Percentiles rank a stretch among this genome's conserved stretches.
phyloP scores from a whole-genome alignment of 352 stramenopile genomes.

The Phytophthora nicotianae region DNA sequence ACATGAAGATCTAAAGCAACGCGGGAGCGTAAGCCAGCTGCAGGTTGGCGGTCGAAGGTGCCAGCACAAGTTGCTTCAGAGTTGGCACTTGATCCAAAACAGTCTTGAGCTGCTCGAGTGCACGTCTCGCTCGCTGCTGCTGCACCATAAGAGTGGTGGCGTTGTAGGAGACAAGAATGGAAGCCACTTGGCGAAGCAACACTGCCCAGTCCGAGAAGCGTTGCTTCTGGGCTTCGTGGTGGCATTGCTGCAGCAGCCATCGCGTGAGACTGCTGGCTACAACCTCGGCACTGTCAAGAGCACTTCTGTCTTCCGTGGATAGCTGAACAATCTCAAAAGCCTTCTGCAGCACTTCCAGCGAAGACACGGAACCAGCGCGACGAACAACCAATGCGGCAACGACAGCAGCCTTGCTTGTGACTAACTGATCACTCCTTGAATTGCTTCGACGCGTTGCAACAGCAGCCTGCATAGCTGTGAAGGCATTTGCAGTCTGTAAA shows the following conservation, averaged over 20 bases:
- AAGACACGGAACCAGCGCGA: conserved; percentile 40
- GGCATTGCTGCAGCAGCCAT: conserved; percentile 47
- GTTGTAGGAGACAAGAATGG: conserved; percentile 30
- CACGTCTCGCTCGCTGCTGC: conserved; percentile 24
- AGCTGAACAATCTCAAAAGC: conserved; percentile 28
- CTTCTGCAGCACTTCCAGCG: conserved; percentile 42
- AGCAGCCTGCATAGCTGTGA: conserved; percentile 36
- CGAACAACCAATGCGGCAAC: conserved; percentile 40
- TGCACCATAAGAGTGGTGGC: background rate
- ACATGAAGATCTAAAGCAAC: conserved; percentile 34
- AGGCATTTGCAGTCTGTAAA: conserved; percentile 46
- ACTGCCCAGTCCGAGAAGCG: conserved; percentile 54
- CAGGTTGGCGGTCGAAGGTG: conserved; percentile 7
- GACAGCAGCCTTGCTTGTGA: conserved; percentile 29
- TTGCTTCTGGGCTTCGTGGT: conserved; percentile 54
- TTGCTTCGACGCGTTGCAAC: conserved; percentile 5
- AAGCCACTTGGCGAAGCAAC: conserved; percentile 40
- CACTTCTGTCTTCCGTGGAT: conserved; percentile 1
- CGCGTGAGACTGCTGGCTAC: conserved; percentile 37
- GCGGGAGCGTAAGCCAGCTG: conserved; percentile 17
- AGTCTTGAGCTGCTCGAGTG: conserved; percentile 36
- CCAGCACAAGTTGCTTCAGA: conserved; percentile 53
- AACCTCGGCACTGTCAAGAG: conserved; percentile 41
- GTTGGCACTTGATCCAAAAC: conserved; percentile 48
- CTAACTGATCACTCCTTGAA: conserved; percentile 14